phyloP scores from a whole-genome alignment of 2,329 filamentous ascomycete genomes.

The Ophioceras dolichostomum region DNA sequence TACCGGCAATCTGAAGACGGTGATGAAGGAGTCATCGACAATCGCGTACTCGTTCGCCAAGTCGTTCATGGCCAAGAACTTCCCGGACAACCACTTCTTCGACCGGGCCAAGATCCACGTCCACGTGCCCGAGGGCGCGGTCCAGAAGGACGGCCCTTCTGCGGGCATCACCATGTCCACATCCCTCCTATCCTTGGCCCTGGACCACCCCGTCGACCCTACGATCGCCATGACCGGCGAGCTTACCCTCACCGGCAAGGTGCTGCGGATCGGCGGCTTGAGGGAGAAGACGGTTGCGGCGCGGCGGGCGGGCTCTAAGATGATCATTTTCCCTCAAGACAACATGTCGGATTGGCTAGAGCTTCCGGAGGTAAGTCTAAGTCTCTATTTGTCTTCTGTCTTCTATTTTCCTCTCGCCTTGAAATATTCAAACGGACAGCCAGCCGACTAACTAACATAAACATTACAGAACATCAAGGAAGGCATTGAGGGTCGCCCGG shows the following conservation, averaged over 20 bases:
- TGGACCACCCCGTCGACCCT: constrained; percentile 67
- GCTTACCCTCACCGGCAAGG: constrained; percentile 92
- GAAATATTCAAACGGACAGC: not conserved
- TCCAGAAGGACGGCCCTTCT: constrained; percentile 85
- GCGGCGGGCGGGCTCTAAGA: constrained; percentile 80
- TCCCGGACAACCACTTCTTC: constrained; percentile 88
- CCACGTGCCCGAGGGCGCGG: constrained; percentile 92
- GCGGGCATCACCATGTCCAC: constrained; percentile 99
- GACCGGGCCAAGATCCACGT: constrained; percentile 91
- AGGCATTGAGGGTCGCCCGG: constrained; percentile 82
- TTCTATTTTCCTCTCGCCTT: not conserved
- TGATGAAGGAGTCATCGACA: constrained; percentile 95
- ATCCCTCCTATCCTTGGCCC: constrained; percentile 70
- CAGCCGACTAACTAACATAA: not conserved
- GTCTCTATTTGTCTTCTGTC: not conserved
- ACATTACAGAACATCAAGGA: constrained; percentile 98
- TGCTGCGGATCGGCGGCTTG: constrained; percentile 84
- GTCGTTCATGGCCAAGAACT: constrained; percentile 71
- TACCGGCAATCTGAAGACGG: constrained; percentile 86
- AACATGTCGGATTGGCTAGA: constrained; percentile 97
- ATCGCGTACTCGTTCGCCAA: constrained; percentile 97
- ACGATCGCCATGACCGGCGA: constrained; percentile 97
- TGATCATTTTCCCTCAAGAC: constrained; percentile 87
- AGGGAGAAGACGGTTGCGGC: constrained; percentile 97
- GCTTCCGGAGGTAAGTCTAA: constrained; percentile 71